Percentiles rank a stretch among this genome's conserved stretches.
Evolutionary conservation across 106 monocot species (phyloP).

Genomic region (Iris macrosiphon): DNA sequence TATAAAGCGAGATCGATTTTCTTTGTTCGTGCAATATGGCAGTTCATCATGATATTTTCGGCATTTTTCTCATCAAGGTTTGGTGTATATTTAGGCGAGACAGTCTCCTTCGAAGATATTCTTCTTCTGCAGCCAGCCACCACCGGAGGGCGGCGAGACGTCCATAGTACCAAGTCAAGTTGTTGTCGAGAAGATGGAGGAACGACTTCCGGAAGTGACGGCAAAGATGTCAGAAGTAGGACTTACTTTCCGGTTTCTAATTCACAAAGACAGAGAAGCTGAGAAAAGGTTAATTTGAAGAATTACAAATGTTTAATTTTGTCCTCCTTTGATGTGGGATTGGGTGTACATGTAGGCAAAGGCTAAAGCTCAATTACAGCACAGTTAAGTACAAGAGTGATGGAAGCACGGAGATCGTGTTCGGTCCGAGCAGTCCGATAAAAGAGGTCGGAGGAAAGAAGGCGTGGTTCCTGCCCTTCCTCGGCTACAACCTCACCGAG

Average conservation of each 20-base stretch:
- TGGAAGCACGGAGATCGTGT: conserved; percentile 20
- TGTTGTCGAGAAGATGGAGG: conserved; percentile 23
- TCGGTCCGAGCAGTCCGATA: conserved; percentile 22
- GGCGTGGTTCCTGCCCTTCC: conserved; percentile 18
- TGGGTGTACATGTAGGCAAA: not conserved
- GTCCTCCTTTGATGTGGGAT: not conserved
- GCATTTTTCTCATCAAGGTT: not conserved
- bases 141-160: conserved; percentile 22
- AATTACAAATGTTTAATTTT: not conserved
- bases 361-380: not conserved
- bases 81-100: not conserved
- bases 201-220: conserved; percentile 15
- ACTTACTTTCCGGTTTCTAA: not conserved
- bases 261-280: conserved; percentile 2
- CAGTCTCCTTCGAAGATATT: conserved; percentile 21
- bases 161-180: conserved; percentile 18
- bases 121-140: conserved; percentile 20
- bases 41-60: not conserved
- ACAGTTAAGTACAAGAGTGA: conserved; percentile 10
- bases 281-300: conserved; percentile 2
- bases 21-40: not conserved
- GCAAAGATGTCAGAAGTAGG: conserved; percentile 4
- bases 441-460: conserved; percentile 6
- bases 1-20: no score
- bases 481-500: not conserved